Base-by-base conservation (phyloP, 2,329 filamentous ascomycete species). In the Tolypocladium inflatum region DNA sequence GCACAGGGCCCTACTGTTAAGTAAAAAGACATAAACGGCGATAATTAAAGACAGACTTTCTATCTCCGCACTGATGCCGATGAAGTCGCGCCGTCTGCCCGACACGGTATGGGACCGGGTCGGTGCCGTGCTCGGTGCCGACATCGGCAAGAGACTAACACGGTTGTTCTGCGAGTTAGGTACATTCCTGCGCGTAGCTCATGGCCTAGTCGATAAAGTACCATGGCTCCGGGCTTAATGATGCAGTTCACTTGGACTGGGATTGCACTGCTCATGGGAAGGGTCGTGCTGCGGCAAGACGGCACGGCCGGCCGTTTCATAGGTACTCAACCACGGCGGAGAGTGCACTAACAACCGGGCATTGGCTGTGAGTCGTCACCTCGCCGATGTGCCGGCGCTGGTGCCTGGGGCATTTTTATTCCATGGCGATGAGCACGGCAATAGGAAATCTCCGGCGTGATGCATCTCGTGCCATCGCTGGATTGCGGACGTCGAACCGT, bases 111-210 rank as follows among this genome's bases (percentile, higher is more conserved):
- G 9, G 38, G 39, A 38, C 8, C 37, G 35, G n/a, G n/a, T 48
- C 60, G 58, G 56, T 21, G 61, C 61, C 61, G 61, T 13, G 7
- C n/a, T 65, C 64, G 64, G 64, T 61, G 62, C 64, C 64, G 64
- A 65, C 35, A 33, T 65, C 63, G 64, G 63, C 63, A 60, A 60
- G 26, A n/a, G 30, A 21, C 50, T 53, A 33, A 45, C 19, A 37
- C 42, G 42, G 26, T 6, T 6, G 26, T 30, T 30, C 13, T 2
- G 7, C 26, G 45, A 33, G 26, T 30, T 30, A 17, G 43, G 43
- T 17, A 45, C 43, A 13, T 45, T 9, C 41, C 41, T 8, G 8
- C 26, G 23, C 45, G 26, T 30, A 8, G 45, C 43, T 48, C 23
- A 3, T 30, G 5, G 17, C 23, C 45, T 9, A 30, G 15, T 4